Evolutionary conservation across 1,284 basidiomycete genomes (phyloP), one percentile per base, ranked within the genome.

Genomic region (Thecaphora thlaspeos): DNA sequence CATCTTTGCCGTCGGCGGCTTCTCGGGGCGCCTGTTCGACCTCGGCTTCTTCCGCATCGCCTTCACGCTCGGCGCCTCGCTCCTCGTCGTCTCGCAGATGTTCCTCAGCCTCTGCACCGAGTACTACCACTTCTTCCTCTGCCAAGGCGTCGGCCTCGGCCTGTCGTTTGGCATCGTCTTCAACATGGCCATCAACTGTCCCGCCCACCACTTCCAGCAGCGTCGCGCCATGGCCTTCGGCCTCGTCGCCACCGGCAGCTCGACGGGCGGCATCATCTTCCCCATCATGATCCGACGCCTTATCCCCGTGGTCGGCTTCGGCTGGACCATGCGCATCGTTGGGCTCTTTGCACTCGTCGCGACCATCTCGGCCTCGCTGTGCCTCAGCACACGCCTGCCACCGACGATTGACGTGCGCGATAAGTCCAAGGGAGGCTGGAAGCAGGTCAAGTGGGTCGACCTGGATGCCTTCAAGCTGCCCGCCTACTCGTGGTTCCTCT

Each of bases 91-190:
- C 15, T 56, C 51, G 15, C 52, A 61, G 43, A 70, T 74, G 62
- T 67, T 74, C 70, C 44, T 64, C 24, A 72, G 70, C 38, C 48
- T 74, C 2, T 65, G 52, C 17, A 64, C 45, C n/a, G 48, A 58
- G 21, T 72, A 67, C 43, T 74, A 61, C 38, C 70, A 72, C 48
- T 47, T 72, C 46, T 63, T 74, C 42, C 60, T 74, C 18, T 50
- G 68, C 0, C 68, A 74, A 36, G 71, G 71, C 2, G 43, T 74
- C 30, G 68, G 70, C 2, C 32, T 70, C 12, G 71, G 71, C 11
- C 55, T 70, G 7, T 67, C 69, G 1, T 59, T 67, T n/a, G 69
- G 71, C 5, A 26, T 63, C 37, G 50, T 69, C 2, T 67, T 61
- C 43, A 56, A 53, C 41, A 40, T 64, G 4, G 51, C 50, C 26